A percentile compares a stretch with the other conserved stretches of the same genome.
Evolutionary conservation across 805 yeast genomes (phyloP).

Genomic region (Saccharomyces jurei): DNA sequence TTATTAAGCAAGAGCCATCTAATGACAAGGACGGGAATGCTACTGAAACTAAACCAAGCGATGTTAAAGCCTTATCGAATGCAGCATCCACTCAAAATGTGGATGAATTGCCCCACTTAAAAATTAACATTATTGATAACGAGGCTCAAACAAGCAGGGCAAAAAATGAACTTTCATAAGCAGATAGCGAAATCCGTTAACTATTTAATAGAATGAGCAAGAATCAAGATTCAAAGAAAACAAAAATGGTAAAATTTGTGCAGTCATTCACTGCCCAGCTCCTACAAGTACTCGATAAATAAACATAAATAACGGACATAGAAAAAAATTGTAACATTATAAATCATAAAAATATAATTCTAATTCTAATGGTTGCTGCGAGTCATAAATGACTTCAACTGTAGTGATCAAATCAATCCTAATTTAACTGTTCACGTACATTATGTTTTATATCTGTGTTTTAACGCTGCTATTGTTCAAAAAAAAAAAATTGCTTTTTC

Average conservation of each 20-base stretch:
- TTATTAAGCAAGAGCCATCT: background rate
- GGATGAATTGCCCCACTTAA: background rate
- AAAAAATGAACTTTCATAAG: background rate
- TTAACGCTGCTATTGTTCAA: background rate
- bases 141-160: background rate
- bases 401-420: background rate
- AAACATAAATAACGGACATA: background rate
- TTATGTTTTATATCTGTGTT: background rate
- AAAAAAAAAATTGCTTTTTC: background rate
- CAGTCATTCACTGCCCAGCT: background rate
- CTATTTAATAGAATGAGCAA: background rate
- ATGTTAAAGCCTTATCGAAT: background rate
- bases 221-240: background rate
- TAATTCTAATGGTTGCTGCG: background rate
- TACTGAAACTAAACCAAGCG: background rate
- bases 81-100: background rate
- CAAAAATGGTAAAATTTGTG: background rate
- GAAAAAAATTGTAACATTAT: background rate
- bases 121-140: background rate
- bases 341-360: background rate
- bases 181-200: background rate
- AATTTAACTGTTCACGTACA: background rate
- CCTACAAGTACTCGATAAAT: background rate
- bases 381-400: background rate
- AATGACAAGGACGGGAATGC: background rate